Percentiles rank a stretch among this genome's conserved stretches.
Evolutionary conservation across 176 grass and related monocot genomes (phyloP).

Genomic region (Eragrostis nindensis): DNA sequence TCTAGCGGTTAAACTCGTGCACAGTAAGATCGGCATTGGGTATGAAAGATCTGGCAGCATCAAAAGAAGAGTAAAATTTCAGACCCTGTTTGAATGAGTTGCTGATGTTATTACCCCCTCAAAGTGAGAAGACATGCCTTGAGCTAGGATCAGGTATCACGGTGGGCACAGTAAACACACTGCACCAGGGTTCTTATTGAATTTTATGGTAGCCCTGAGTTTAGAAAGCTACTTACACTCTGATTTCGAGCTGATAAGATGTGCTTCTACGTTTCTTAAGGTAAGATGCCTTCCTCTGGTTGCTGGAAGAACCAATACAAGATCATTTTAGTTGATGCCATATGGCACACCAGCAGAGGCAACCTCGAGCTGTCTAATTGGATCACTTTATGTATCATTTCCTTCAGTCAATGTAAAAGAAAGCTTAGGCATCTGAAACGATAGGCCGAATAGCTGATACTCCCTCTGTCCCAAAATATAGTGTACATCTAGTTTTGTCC

Average conservation of each 20-base stretch:
- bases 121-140: conserved; percentile 2
- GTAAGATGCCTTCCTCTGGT: background rate
- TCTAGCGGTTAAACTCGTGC: conserved; percentile 76
- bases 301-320: background rate
- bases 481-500: too few species aligned
- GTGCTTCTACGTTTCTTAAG: background rate
- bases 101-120: background rate
- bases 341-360: background rate
- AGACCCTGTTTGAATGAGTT: conserved; percentile 63
- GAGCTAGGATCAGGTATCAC: background rate
- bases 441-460: too few species aligned
- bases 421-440: background rate
- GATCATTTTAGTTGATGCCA: background rate
- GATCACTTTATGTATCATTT: background rate
- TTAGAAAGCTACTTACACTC: background rate
- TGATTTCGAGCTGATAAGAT: background rate
- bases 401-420: background rate
- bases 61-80: conserved; percentile 89
- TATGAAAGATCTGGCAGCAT: conserved; percentile 96
- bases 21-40: conserved; percentile 91
- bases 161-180: too few species aligned
- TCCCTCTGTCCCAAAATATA: too few species aligned
- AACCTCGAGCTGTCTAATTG: background rate
- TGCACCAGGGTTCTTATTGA: background rate
- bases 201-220: background rate